Evolutionary conservation across 129 eudicot genomes (phyloP), one percentile per base, ranked within the genome.

Genomic region (Chrysanthemum seticuspe): DNA sequence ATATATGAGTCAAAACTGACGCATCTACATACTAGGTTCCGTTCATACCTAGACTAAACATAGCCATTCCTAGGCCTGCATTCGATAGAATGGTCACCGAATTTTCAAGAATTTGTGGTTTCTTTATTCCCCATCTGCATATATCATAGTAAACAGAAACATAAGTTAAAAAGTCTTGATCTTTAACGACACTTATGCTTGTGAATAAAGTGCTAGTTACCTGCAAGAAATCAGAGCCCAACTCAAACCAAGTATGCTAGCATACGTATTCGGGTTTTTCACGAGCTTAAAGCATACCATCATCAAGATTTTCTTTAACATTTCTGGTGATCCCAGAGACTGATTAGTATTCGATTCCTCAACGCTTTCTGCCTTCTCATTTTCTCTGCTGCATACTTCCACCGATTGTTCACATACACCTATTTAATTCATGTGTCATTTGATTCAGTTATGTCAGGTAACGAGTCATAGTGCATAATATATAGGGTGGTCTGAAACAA

Each of bases 11-110:
- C 31, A 27, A 27, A 29, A 29, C 0, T 29, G 34, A 3, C 2
- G 6, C 2, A 7, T 40, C 44, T 0, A 25, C 34, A 29, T 29
- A 29, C 31, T 67, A 50, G 29, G 50, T 61, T 21, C 61, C 64
- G 21, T 21, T 61, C 71, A 56, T 70, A 86, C 91, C 91, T 60
- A 86, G 68, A 78, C 91, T 83, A 63, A 86, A 86, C 91, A 86
- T 86, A 12, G 91, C 91, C 91, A 86, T 86, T 19, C 91, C 91
- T 50, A 86, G 80, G 62, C 91, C 91, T 25, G 91, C 87, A 49
- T 86, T 83, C 1, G 90, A 83, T 68, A 86, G 79, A 57, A 86
- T 83, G 5, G 87, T 77, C 2, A 86, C 86, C 10, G 91, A 86
- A 71, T 86, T 86, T 68, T 78, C 87, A 21, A 86, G 63, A 77